These are phyloP conservation scores for Fomitopsis pinicola DNA, from an alignment of 1,284 basidiomycete genomes.

Conservation along the genomic window DNA sequence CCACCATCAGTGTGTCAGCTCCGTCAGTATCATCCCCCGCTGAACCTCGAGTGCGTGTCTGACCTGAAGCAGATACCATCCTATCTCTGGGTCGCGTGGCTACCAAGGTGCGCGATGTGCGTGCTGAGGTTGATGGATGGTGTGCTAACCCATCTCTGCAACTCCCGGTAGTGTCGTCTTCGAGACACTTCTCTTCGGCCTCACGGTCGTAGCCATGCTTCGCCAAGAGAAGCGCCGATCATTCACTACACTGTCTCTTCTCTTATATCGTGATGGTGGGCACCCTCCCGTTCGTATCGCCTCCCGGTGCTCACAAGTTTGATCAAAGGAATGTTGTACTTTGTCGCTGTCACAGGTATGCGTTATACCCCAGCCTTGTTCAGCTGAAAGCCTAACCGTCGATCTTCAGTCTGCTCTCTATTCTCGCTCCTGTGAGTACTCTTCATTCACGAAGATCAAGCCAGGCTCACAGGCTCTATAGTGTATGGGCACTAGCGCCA, in stretches of 20 bases:
- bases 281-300: neutral
- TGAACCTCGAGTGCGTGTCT: neutral
- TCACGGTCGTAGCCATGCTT: slow-evolving; percentile 24
- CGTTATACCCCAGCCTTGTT: neutral
- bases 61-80: slow-evolving; percentile 18
- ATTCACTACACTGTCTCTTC: slow-evolving; percentile 23
- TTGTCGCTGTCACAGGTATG: slow-evolving; percentile 26
- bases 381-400: neutral
- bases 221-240: slow-evolving; percentile 20
- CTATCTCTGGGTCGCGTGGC: slow-evolving; percentile 27
- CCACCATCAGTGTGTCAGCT: slow-evolving; percentile 25
- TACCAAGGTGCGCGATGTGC: slow-evolving; percentile 22
- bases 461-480: neutral
- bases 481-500: slow-evolving; percentile 29
- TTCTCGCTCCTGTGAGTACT: slow-evolving; percentile 24
- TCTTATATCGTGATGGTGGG: slow-evolving; percentile 29
- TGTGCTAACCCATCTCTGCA: no score
- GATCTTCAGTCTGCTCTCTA: slow-evolving; percentile 22
- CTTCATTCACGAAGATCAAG: neutral
- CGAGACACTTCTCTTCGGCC: slow-evolving; percentile 27
- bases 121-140: no score
- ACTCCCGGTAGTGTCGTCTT: slow-evolving; percentile 22
- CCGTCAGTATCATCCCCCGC: slow-evolving; percentile 11
- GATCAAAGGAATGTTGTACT: slow-evolving; percentile 26
- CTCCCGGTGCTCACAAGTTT: neutral